These are phyloP conservation scores for Themeda triandra DNA, from an alignment of 176 grass and related monocot genomes.

Conservation along the genomic window DNA sequence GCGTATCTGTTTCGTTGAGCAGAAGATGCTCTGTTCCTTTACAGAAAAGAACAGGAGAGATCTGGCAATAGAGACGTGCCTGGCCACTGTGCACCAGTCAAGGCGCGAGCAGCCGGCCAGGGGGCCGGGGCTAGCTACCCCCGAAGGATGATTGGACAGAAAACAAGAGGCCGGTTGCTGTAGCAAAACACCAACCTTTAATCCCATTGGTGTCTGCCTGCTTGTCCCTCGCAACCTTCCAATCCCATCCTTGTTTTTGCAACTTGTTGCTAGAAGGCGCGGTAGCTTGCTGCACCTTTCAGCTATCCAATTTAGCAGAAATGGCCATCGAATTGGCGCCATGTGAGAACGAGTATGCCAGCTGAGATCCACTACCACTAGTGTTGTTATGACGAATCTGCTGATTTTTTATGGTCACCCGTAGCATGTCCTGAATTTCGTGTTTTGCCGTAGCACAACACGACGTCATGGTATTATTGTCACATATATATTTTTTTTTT, in stretches of 20 bases:
- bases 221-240: slow-evolving; percentile 23
- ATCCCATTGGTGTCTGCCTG: not conserved
- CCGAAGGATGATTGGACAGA: slow-evolving; percentile 29
- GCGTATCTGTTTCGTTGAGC: slow-evolving; percentile 2
- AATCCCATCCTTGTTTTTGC: slow-evolving; percentile 23
- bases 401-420: not conserved
- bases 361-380: not conserved
- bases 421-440: not conserved
- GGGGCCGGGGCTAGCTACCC: not conserved
- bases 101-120: not conserved
- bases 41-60: not conserved
- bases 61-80: slow-evolving; percentile 27
- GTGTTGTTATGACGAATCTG: not conserved
- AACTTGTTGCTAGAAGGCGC: slow-evolving; percentile 4
- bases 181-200: slow-evolving; percentile 12
- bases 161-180: slow-evolving; percentile 22
- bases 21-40: slow-evolving; percentile 14
- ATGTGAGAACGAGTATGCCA: not conserved
- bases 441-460: too few species aligned
- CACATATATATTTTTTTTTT: too few species aligned
- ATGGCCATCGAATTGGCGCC: not conserved
- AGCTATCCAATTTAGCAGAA: not conserved
- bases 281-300: not conserved
- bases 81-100: not conserved
- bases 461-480: too few species aligned